A percentile compares a stretch with the other conserved stretches of the same genome.
Evolutionary conservation across 805 yeast genomes (phyloP).

Genomic region (Hanseniaspora lachancei): DNA sequence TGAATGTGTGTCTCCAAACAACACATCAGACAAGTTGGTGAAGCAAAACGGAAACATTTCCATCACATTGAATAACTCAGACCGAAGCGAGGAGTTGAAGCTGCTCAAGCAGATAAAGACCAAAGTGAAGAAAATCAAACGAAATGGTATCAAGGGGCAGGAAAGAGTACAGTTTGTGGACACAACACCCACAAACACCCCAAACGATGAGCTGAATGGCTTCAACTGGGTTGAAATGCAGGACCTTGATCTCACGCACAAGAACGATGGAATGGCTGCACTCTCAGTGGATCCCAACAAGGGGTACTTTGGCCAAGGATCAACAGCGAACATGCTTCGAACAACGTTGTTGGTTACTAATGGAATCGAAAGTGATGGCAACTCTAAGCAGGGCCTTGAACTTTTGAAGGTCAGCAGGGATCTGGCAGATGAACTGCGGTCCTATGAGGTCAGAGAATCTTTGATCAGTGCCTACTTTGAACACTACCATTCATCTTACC

Average conservation of each 20-base stretch:
- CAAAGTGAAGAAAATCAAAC: constrained; percentile 11
- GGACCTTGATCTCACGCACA: constrained; percentile 22
- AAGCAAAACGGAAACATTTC: neutral
- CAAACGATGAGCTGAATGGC: constrained; percentile 37
- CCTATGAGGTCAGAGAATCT: constrained; percentile 23
- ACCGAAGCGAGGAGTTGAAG: constrained; percentile 8
- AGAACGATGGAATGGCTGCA: constrained; percentile 55
- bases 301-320: constrained; percentile 56
- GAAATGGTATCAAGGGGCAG: constrained; percentile 9
- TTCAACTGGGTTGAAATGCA: constrained; percentile 51
- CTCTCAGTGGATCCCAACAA: constrained; percentile 37
- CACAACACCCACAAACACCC: constrained; percentile 27
- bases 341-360: constrained; percentile 18
- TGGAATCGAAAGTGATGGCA: constrained; percentile 15
- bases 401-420: constrained; percentile 1
- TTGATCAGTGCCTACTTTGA: constrained; percentile 41
- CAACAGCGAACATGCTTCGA: constrained; percentile 43
- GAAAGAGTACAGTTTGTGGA: constrained; percentile 19
- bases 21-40: neutral
- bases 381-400: constrained; percentile 15
- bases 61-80: constrained; percentile 1
- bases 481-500: constrained; percentile 49
- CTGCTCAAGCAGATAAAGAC: constrained; percentile 5
- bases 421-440: constrained; percentile 4
- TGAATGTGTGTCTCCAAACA: neutral